phyloP scores from a whole-genome alignment of 441 rosid species.

The Dalechampia spathulata region DNA sequence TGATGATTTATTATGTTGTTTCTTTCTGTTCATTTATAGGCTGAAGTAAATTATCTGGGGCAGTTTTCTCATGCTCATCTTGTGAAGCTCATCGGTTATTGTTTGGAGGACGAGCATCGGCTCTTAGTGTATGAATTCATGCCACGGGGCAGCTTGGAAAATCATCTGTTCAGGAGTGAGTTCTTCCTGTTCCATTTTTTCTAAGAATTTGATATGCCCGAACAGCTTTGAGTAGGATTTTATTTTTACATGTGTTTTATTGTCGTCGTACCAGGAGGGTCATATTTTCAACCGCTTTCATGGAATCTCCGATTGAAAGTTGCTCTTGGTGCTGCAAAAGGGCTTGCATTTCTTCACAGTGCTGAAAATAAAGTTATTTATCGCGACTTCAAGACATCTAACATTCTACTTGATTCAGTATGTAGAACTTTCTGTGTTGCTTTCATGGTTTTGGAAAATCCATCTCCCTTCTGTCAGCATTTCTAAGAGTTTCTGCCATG shows the following conservation, averaged over 20 bases:
- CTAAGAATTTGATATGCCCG: not conserved
- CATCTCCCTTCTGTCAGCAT: not conserved
- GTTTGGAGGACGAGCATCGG: conserved; percentile 79
- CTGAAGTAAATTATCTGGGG: conserved; percentile 85
- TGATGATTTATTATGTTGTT: not conserved
- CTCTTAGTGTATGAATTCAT: conserved; percentile 83
- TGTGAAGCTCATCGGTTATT: conserved; percentile 67
- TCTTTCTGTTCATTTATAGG: conserved; percentile 25
- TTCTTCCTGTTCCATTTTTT: conserved; percentile 9
- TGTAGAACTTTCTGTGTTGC: conserved; percentile 12
- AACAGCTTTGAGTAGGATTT: not conserved
- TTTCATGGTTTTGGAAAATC: too few relatives aligned
- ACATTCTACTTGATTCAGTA: conserved; percentile 76
- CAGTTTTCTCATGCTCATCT: conserved; percentile 72
- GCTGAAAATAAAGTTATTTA: conserved; percentile 70
- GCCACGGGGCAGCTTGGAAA: conserved; percentile 93
- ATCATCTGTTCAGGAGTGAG: conserved; percentile 84
- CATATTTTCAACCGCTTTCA: conserved; percentile 80
- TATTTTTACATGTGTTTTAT: not conserved
- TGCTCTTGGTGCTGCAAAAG: conserved; percentile 84
- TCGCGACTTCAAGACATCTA: conserved; percentile 82
- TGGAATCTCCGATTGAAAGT: conserved; percentile 83
- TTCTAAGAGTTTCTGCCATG: conserved; percentile 10
- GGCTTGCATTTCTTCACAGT: conserved; percentile 84
- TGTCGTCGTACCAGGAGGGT: conserved; percentile 51